A percentile compares a stretch with the other conserved stretches of the same genome.
These are phyloP conservation scores for Mytilinidion resinicola DNA, from an alignment of 495 filamentous ascomycete species.

Conservation along the genomic window DNA sequence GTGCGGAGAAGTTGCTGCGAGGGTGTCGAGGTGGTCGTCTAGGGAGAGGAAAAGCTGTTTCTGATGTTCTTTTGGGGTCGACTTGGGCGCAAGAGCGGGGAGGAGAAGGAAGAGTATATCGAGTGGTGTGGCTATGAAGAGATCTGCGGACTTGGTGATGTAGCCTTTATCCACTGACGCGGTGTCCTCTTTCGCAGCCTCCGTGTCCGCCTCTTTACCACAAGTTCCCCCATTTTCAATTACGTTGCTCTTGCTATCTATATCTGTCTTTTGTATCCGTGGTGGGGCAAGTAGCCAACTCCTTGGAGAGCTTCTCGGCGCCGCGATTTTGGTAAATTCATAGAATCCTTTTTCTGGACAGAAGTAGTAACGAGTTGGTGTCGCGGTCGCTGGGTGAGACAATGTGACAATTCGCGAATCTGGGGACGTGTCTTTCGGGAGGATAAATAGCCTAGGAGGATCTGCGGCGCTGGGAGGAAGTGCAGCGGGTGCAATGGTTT, in stretches of 20 bases:
- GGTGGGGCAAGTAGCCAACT: conserved; percentile 60
- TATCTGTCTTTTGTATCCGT: not conserved
- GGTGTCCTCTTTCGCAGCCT: conserved; percentile 8
- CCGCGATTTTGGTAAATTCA: conserved; percentile 74
- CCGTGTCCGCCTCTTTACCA: conserved; percentile 18
- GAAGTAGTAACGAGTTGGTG: conserved; percentile 66
- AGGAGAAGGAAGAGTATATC: conserved; percentile 82
- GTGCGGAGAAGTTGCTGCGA: conserved; percentile 29
- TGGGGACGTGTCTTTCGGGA: conserved; percentile 60
- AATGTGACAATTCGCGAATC: conserved; percentile 68
- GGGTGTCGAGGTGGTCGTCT: conserved; percentile 73
- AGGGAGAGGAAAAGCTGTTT: conserved; percentile 66
- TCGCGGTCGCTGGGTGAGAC: conserved; percentile 64
- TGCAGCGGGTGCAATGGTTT: conserved; percentile 1
- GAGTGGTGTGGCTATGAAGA: conserved; percentile 76
- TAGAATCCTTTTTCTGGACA: conserved; percentile 74
- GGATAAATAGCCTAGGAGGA: conserved; percentile 67
- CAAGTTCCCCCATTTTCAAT: not conserved
- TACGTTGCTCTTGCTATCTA: too few relatives aligned
- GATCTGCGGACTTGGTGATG: conserved; percentile 54
- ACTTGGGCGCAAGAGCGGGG: conserved; percentile 50
- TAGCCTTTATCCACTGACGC: conserved; percentile 37
- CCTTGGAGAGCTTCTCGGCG: conserved; percentile 52
- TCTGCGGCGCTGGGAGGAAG: conserved; percentile 27
- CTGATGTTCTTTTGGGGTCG: conserved; percentile 33